phyloP scores from a whole-genome alignment of 2,329 filamentous ascomycete species.

The Ceratocystis diversiconidia region DNA sequence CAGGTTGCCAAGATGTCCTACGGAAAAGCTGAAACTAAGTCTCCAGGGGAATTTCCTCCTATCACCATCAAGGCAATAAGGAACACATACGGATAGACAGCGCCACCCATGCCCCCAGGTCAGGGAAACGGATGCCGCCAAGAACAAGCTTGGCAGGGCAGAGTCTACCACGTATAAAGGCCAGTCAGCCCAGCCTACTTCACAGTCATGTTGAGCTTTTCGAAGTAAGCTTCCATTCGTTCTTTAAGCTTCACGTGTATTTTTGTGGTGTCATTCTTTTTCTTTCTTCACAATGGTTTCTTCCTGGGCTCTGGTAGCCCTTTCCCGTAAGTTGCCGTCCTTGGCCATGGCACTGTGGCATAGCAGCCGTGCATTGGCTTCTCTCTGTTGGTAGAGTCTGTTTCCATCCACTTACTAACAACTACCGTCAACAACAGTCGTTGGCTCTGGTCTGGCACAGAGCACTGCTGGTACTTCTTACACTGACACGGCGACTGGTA shows the following conservation, averaged over 20 bases:
- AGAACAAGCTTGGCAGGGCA: not conserved
- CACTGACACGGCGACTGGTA: constrained; percentile 12
- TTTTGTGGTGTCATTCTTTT: constrained; percentile 11
- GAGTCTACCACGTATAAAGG: not conserved
- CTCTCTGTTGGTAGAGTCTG: not conserved
- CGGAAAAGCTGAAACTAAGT: not conserved
- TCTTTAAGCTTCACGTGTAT: not conserved
- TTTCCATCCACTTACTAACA: not conserved
- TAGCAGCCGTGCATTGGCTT: not conserved
- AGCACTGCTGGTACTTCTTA: constrained; percentile 9
- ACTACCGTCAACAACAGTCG: not conserved
- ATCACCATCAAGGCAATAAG: not conserved
- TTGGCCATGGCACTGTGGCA: not conserved
- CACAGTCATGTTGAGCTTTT: not conserved
- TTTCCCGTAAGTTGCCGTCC: not conserved
- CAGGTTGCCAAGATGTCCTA: not conserved
- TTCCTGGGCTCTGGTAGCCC: constrained; percentile 5
- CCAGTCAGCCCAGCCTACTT: not conserved
- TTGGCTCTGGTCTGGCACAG: constrained; percentile 11
- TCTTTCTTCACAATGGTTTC: constrained; percentile 7
- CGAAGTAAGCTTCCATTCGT: not conserved
- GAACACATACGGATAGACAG: not conserved
- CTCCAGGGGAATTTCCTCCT: constrained; percentile 3
- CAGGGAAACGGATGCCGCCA: not conserved
- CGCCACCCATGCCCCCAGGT: not conserved